Evolutionary conservation across 2,329 filamentous ascomycete species (phyloP).

Genomic region (Leptographium galeiforme): DNA sequence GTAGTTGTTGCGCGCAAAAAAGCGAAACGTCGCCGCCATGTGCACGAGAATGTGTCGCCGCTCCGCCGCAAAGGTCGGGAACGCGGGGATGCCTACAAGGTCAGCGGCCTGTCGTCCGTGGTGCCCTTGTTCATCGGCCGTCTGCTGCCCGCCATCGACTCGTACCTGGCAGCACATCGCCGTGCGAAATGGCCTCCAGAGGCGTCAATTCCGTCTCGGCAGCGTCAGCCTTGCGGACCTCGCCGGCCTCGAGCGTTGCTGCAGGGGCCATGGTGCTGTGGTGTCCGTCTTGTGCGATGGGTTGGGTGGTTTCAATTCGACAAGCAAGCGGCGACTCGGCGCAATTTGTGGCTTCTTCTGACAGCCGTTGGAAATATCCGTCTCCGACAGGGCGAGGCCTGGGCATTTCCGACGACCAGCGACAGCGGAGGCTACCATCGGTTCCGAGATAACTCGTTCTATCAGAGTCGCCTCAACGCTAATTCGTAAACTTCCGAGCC

Average conservation of each 20-base stretch:
- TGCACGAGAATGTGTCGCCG: constrained; percentile 1
- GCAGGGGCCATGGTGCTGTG: constrained; percentile 14
- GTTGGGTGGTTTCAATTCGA: too few relatives aligned
- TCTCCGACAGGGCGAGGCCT: neutral
- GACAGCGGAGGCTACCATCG: neutral
- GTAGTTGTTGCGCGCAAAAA: constrained; percentile 49
- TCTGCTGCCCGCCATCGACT: neutral
- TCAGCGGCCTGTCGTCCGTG: too few relatives aligned
- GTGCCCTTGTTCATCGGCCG: neutral
- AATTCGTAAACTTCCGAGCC: neutral
- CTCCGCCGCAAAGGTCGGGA: neutral
- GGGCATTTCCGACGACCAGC: neutral
- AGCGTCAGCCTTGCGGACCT: neutral
- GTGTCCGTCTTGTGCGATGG: neutral
- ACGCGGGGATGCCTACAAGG: neutral
- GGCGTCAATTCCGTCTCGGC: constrained; percentile 13
- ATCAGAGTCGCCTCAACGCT: neutral
- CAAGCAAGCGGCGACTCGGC: too few relatives aligned
- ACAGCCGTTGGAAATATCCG: neutral
- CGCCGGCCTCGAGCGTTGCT: constrained; percentile 5
- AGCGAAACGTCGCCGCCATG: constrained; percentile 11
- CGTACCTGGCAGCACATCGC: constrained; percentile 15
- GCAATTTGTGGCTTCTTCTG: neutral
- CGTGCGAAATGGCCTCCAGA: constrained; percentile 16
- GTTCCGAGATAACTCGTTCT: neutral